Percentiles rank a stretch among this genome's conserved stretches.
Evolutionary conservation across 108 stramenopile species (phyloP).

Genomic region (Nitzschia sp.): DNA sequence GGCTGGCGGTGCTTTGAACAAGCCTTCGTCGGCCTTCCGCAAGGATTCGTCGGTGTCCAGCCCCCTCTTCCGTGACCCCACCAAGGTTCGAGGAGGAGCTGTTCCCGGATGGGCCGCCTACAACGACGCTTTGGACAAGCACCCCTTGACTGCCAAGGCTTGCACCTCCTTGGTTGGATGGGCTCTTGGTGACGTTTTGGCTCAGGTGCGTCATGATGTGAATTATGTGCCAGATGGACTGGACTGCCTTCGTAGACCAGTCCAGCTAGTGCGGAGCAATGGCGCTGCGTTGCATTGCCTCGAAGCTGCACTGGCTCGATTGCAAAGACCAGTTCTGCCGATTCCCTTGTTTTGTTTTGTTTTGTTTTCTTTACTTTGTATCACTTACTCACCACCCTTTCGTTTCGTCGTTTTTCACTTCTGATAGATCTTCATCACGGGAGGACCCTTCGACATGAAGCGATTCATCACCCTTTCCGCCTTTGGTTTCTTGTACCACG

Average conservation of each 20-base stretch:
- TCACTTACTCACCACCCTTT: conserved; percentile 6
- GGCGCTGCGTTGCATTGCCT: too few species aligned
- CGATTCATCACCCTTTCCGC: conserved; percentile 91
- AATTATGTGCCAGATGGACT: too few species aligned
- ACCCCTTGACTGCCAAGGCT: conserved; percentile 94
- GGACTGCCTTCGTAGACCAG: too few species aligned
- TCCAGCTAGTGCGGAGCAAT: too few species aligned
- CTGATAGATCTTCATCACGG: conserved; percentile 86
- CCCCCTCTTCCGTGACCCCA: conserved; percentile 79
- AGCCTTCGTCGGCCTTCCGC: conserved; percentile 59
- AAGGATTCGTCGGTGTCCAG: conserved; percentile 50
- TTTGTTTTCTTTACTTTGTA: neutral
- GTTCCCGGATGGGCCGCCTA: conserved; percentile 92
- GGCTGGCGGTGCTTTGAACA: conserved; percentile 33
- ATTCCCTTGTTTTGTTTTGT: too few species aligned
- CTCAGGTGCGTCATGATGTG: conserved; percentile 79
- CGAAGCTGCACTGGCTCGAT: too few species aligned
- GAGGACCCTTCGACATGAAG: conserved; percentile 91
- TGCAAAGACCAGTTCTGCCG: too few species aligned
- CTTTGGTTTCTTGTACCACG: conserved; percentile 97
- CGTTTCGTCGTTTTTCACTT: neutral
- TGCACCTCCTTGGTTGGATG: conserved; percentile 94
- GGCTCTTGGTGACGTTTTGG: conserved; percentile 94
- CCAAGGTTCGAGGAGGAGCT: conserved; percentile 83
- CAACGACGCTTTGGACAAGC: conserved; percentile 89